A percentile compares a stretch with the other conserved stretches of the same genome.
phyloP scores from a whole-genome alignment of 140 eudicot genomes.

The Cichorium intybus region DNA sequence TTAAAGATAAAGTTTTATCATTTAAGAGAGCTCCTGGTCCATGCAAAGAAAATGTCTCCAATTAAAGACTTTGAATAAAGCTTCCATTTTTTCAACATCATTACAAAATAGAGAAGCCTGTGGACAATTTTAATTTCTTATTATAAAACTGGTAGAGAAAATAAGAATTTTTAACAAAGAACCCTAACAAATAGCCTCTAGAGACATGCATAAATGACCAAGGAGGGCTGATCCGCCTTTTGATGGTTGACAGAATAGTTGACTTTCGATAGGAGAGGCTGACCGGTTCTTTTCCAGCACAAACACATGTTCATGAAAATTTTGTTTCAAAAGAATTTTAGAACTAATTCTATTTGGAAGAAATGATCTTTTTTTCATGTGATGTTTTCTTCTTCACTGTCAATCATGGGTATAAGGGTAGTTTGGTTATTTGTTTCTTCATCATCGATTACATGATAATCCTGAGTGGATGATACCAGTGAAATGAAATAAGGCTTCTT shows the following conservation, averaged over 20 bases:
- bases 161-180: too few relatives aligned
- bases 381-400: constrained; percentile 40
- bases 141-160: too few relatives aligned
- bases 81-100: too few relatives aligned
- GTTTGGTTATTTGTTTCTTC: constrained; percentile 32
- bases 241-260: constrained; percentile 38
- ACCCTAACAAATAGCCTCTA: too few relatives aligned
- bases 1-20: too few relatives aligned
- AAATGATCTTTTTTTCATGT: constrained; percentile 21
- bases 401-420: constrained; percentile 29
- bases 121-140: too few relatives aligned
- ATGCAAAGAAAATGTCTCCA: too few relatives aligned
- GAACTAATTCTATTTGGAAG: constrained; percentile 57
- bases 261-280: constrained; percentile 37
- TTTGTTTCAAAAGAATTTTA: constrained; percentile 70
- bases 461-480: constrained; percentile 50
- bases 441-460: constrained; percentile 25
- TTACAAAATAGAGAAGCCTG: too few relatives aligned
- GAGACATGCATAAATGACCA: constrained; percentile 90
- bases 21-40: too few relatives aligned
- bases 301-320: constrained; percentile 79
- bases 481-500: constrained; percentile 78
- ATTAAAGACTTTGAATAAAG: too few relatives aligned
- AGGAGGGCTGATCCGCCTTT: constrained; percentile 64
- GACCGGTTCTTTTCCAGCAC: constrained; percentile 57